phyloP scores from a whole-genome alignment of 2,329 filamentous ascomycete species.

The Colletotrichum shisoi region DNA sequence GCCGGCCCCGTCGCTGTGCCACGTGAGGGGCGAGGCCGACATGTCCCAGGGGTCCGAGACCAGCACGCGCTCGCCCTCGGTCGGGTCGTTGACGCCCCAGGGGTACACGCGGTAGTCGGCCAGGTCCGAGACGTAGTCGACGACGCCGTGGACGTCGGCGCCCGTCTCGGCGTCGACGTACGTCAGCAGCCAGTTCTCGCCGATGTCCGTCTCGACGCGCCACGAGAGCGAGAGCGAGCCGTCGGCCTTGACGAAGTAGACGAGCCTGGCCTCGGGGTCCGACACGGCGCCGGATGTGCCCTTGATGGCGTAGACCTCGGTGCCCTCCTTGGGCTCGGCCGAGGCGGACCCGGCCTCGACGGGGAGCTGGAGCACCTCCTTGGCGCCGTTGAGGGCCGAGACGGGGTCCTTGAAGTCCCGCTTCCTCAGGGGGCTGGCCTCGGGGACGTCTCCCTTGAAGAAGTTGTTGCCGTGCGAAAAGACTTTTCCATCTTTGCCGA shows the following conservation, averaged over 20 bases:
- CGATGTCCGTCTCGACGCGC: constrained; percentile 62
- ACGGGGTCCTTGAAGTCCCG: constrained; percentile 54
- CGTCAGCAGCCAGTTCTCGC: constrained; percentile 61
- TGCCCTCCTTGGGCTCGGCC: constrained; percentile 43
- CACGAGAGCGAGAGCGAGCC: constrained; percentile 57
- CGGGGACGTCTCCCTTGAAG: constrained; percentile 54
- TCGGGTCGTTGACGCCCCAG: constrained; percentile 61
- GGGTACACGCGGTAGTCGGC: constrained; percentile 61
- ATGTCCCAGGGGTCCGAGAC: constrained; percentile 56
- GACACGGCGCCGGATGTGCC: constrained; percentile 55
- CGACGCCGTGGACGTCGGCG: constrained; percentile 56
- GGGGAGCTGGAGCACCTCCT: constrained; percentile 47
- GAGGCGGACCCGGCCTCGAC: constrained; percentile 44
- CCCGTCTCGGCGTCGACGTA: constrained; percentile 59
- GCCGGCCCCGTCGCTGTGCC: constrained; percentile 57
- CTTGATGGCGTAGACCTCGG: constrained; percentile 51
- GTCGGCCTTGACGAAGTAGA: constrained; percentile 58
- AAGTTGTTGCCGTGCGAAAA: constrained; percentile 62
- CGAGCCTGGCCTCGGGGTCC: constrained; percentile 59
- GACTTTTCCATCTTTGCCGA: constrained; percentile 57
- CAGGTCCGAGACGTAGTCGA: constrained; percentile 60
- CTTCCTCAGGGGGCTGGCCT: constrained; percentile 50
- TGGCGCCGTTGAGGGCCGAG: constrained; percentile 54
- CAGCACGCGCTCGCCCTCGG: constrained; percentile 52
- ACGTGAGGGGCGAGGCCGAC: constrained; percentile 54